Percentiles rank a stretch among this genome's conserved stretches.
Evolutionary conservation across 345 rosid genomes (phyloP).

Genomic region (Linum trigynum): DNA sequence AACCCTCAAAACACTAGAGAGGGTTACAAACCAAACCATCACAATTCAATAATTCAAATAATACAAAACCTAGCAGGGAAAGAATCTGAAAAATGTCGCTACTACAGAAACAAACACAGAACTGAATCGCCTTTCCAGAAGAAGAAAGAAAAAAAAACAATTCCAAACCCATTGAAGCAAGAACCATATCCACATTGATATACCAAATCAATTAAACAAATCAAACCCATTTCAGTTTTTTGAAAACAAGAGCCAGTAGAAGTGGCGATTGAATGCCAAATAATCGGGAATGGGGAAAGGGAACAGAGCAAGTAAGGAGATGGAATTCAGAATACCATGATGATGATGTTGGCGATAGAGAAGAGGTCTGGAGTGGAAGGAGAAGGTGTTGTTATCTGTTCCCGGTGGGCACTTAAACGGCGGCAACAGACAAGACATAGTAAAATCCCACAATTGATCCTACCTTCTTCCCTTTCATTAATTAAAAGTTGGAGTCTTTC

Average conservation of each 20-base stretch:
- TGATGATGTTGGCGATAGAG: slow-evolving; percentile 16
- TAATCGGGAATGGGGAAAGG: too few relatives aligned
- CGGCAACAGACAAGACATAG: slow-evolving; percentile 74
- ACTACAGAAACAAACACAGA: not conserved
- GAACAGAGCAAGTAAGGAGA: slow-evolving; percentile 7
- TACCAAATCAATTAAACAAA: not conserved
- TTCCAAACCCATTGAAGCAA: slow-evolving; percentile 1
- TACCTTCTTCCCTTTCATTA: not conserved
- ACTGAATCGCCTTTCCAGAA: not conserved
- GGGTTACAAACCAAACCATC: not conserved
- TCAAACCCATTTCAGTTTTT: not conserved
- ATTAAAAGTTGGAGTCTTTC: not conserved
- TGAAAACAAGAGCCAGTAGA: too few relatives aligned
- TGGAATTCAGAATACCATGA: slow-evolving; percentile 15
- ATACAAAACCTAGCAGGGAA: not conserved
- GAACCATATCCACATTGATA: not conserved
- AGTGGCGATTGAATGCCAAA: too few relatives aligned
- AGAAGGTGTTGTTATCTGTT: slow-evolving; percentile 26
- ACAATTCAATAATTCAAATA: slow-evolving; percentile 1
- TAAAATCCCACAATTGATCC: not conserved
- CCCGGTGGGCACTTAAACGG: slow-evolving; percentile 87
- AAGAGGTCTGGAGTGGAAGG: slow-evolving; percentile 50
- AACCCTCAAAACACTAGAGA: not conserved
- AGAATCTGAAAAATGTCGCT: not conserved
- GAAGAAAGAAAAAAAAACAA: not conserved